phyloP scores from a whole-genome alignment of 148 eudicot genomes.

The Amaranthus palmeri region DNA sequence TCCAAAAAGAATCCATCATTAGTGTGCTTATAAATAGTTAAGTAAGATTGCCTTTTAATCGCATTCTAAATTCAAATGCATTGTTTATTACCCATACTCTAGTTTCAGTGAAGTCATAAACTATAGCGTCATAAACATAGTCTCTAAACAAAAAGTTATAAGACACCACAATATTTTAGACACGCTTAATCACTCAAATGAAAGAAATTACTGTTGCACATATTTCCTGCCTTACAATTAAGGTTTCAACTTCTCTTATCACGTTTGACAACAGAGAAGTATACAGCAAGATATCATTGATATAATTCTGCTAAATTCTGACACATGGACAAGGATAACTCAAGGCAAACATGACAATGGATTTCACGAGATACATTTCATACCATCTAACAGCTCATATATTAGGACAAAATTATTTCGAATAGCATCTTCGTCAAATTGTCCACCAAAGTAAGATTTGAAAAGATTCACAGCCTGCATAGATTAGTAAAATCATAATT shows the following conservation, averaged over 20 bases:
- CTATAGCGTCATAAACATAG: too few species aligned
- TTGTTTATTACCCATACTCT: too few species aligned
- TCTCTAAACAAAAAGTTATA: too few species aligned
- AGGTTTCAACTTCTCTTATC: neutral
- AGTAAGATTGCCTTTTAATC: too few species aligned
- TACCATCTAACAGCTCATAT: constrained; percentile 96
- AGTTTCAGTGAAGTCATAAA: too few species aligned
- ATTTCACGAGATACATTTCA: constrained; percentile 20
- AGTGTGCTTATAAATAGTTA: too few species aligned
- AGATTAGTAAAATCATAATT: constrained; percentile 9
- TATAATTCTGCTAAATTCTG: neutral
- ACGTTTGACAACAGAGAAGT: neutral
- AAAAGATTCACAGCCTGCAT: constrained; percentile 93
- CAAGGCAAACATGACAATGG: neutral
- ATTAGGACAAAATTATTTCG: constrained; percentile 96
- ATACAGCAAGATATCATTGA: neutral
- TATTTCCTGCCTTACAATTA: neutral
- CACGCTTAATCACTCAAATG: too few species aligned
- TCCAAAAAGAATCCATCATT: too few species aligned
- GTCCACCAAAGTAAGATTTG: constrained; percentile 97
- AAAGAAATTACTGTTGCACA: neutral
- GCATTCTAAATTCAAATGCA: too few species aligned
- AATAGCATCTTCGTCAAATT: constrained; percentile 97
- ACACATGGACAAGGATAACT: neutral
- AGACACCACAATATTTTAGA: too few species aligned